phyloP scores from a whole-genome alignment of 257 asterid species.

The Solanum infundibuliforme region DNA sequence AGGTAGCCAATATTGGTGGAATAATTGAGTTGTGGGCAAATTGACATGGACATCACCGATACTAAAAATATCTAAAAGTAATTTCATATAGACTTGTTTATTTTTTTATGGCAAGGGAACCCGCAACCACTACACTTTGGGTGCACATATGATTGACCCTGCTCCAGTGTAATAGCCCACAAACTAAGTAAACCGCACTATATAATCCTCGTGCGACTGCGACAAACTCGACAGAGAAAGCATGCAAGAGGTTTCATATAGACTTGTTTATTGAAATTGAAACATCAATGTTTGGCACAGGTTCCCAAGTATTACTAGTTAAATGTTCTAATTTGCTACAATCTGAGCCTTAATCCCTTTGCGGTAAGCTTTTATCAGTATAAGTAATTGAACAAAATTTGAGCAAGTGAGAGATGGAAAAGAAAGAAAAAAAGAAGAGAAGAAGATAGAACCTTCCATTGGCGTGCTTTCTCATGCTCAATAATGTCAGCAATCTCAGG shows the following conservation, averaged over 20 bases:
- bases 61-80: neutral
- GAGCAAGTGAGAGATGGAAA: neutral
- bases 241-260: neutral
- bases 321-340: neutral
- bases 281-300: neutral
- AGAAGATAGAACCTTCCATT: conserved; percentile 69
- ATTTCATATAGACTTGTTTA: neutral
- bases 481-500: conserved; percentile 81
- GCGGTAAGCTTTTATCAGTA: neutral
- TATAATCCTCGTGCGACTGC: neutral
- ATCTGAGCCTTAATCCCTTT: neutral
- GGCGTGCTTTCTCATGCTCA: conserved; percentile 91
- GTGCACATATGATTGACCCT: neutral
- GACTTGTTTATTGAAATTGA: neutral
- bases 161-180: neutral
- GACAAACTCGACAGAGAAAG: neutral
- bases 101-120: neutral
- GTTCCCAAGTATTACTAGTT: neutral
- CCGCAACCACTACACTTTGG: neutral
- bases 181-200: neutral
- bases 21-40: neutral
- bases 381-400: neutral
- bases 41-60: neutral
- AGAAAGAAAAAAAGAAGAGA: neutral
- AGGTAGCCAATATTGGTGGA: neutral